Evolutionary conservation across 148 eudicot genomes (phyloP), one percentile per base, ranked within the genome.

Genomic region (Vaccinium vitisidaea): DNA sequence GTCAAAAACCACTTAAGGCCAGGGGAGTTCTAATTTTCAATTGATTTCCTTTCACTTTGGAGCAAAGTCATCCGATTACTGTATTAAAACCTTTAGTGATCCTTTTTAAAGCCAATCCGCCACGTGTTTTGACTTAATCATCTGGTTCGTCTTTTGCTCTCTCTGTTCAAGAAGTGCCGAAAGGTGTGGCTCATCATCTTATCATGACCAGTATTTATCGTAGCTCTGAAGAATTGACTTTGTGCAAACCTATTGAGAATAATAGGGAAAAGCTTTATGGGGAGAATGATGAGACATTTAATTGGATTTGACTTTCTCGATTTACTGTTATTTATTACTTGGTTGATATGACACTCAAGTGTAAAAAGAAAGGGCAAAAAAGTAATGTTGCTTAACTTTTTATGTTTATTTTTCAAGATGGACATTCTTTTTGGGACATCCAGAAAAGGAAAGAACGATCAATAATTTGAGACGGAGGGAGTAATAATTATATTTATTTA

Each of bases 81-180:
- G 11, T 69, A 12, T 6, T 63, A 65, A 61, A 65, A n/a, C n/a
- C 84, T 86, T 86, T 63, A 18, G 12, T 14, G 16, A n/a, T 25
- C 81, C 79, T 67, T 73, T 87, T 73, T 67, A 83, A 85, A 4
- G 80, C 85, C 27, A 82, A 87, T 82, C 81, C 71, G 82, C 84
- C 85, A 84, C 87, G 80, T 77, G 84, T 81, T 56, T 19, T 77
- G 14, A 79, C 56, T 25, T 53, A 61, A 83, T 52, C 21, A 74
- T 50, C 49, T 59, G 30, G 21, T 43, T 7, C 59, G 0, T 16
- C 23, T 16, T 48, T 61, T 36, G 27, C 11, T 30, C 8, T 36
- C 30, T 21, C 55, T 23, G 79, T 61, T 55, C 5, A 48, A 82
- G 77, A 52, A n/a, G 82, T 81, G 87, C 75, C n/a, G 52, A 79